Evolutionary conservation across 805 yeast genomes (phyloP).

Genomic region (Pichia insulana): DNA sequence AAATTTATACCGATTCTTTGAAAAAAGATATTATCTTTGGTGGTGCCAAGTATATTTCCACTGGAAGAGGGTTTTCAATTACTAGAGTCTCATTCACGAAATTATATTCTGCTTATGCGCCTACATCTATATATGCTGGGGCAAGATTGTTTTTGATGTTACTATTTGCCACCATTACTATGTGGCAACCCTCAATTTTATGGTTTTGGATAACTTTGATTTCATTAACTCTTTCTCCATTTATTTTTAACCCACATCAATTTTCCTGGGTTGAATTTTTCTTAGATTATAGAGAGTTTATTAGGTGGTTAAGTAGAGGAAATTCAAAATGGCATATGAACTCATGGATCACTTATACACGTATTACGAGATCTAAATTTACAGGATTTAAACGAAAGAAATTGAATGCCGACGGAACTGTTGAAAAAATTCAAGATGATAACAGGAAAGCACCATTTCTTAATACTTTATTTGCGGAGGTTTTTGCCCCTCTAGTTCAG

Average conservation of each 20-base stretch:
- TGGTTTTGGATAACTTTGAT: slow-evolving; percentile 48
- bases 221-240: slow-evolving; percentile 41
- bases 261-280: slow-evolving; percentile 40
- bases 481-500: slow-evolving; percentile 61
- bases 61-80: slow-evolving; percentile 93
- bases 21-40: slow-evolving; percentile 75
- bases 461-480: slow-evolving; percentile 72
- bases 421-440: slow-evolving; percentile 33
- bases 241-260: slow-evolving; percentile 47
- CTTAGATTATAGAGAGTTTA: slow-evolving; percentile 39
- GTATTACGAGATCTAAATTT: slow-evolving; percentile 74
- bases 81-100: slow-evolving; percentile 64
- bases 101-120: slow-evolving; percentile 69
- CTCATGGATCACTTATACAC: slow-evolving; percentile 75
- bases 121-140: slow-evolving; percentile 72
- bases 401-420: slow-evolving; percentile 58
- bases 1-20: slow-evolving; percentile 76
- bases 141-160: slow-evolving; percentile 58
- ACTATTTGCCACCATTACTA: slow-evolving; percentile 65
- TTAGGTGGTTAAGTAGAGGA: slow-evolving; percentile 77
- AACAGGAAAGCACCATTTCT: slow-evolving; percentile 70
- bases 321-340: slow-evolving; percentile 55
- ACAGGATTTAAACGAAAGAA: slow-evolving; percentile 85
- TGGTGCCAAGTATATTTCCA: slow-evolving; percentile 84
- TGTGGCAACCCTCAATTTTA: slow-evolving; percentile 69